Percentiles rank a stretch among this genome's conserved stretches.
phyloP scores from a whole-genome alignment of 805 yeast species.

The Scheffersomyces lignosus region DNA sequence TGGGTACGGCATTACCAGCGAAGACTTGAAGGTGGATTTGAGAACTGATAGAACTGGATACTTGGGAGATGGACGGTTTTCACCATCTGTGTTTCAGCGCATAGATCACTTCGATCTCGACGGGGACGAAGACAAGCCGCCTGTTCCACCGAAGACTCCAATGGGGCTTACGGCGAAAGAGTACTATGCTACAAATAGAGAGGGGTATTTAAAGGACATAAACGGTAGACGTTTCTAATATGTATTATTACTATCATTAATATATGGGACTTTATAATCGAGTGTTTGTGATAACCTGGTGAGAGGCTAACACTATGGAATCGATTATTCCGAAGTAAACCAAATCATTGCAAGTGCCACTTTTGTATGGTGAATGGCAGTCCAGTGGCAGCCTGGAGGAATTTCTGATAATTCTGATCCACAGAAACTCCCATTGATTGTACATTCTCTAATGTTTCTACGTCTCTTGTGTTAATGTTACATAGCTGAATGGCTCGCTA shows the following conservation, averaged over 20 bases:
- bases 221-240: slow-evolving; percentile 32
- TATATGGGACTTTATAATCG: not conserved
- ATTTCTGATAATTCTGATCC: too few relatives aligned
- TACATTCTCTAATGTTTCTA: too few relatives aligned
- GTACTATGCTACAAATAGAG: slow-evolving; percentile 42
- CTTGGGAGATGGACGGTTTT: slow-evolving; percentile 37
- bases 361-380: too few relatives aligned
- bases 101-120: slow-evolving; percentile 8
- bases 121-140: slow-evolving; percentile 32
- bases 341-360: too few relatives aligned
- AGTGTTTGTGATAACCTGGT: not conserved
- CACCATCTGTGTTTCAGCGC: slow-evolving; percentile 14
- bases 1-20: slow-evolving; percentile 13
- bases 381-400: too few relatives aligned
- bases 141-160: slow-evolving; percentile 47
- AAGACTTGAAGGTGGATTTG: slow-evolving; percentile 24
- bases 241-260: not conserved
- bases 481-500: too few relatives aligned
- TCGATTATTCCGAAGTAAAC: too few relatives aligned
- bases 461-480: too few relatives aligned
- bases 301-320: too few relatives aligned
- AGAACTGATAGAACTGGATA: slow-evolving; percentile 39
- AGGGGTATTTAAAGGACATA: slow-evolving; percentile 37
- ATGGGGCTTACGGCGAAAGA: slow-evolving; percentile 41
- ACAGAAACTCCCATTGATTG: too few relatives aligned